A percentile compares a stretch with the other conserved stretches of the same genome.
phyloP scores from a whole-genome alignment of 805 yeast species.

The Nakazawaea wickerhamii region DNA sequence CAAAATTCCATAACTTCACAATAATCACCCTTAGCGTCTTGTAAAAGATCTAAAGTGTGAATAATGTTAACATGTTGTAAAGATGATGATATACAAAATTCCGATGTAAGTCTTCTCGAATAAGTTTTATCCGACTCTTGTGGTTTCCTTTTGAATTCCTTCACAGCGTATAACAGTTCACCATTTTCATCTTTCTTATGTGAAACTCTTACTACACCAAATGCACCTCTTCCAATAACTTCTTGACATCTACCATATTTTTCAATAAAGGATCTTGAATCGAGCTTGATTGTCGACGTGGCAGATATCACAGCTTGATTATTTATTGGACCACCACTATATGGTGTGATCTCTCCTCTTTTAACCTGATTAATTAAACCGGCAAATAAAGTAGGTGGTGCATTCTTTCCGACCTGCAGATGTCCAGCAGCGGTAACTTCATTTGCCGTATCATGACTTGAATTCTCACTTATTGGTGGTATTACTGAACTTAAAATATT shows the following conservation, averaged over 20 bases:
- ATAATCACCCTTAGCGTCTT: conserved; percentile 78
- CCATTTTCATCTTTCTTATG: conserved; percentile 53
- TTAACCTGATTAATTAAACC: conserved; percentile 58
- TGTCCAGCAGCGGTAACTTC: conserved; percentile 8
- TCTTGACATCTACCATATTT: conserved; percentile 95
- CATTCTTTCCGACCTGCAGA: conserved; percentile 20
- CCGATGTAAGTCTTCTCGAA: conserved; percentile 69
- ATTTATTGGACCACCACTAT: conserved; percentile 17
- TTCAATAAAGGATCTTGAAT: conserved; percentile 62
- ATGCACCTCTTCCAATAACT: conserved; percentile 88
- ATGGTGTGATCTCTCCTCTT: conserved; percentile 27
- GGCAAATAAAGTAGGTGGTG: conserved; percentile 69
- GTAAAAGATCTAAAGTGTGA: conserved; percentile 66
- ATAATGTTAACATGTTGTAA: conserved; percentile 76
- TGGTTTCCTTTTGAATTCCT: conserved; percentile 65
- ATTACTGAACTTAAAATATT: conserved; percentile 14
- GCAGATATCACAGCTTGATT: conserved; percentile 14
- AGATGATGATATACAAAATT: conserved; percentile 76
- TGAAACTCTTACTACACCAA: conserved; percentile 87
- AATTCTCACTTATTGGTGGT: conserved; percentile 11
- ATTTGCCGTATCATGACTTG: not conserved
- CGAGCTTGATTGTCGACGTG: conserved; percentile 22
- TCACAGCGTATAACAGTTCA: conserved; percentile 74
- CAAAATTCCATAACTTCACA: conserved; percentile 86
- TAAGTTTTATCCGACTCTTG: conserved; percentile 62